These are phyloP conservation scores for Termitomyces heimii DNA, from an alignment of 768 basidiomycete genomes.

Conservation along the genomic window DNA sequence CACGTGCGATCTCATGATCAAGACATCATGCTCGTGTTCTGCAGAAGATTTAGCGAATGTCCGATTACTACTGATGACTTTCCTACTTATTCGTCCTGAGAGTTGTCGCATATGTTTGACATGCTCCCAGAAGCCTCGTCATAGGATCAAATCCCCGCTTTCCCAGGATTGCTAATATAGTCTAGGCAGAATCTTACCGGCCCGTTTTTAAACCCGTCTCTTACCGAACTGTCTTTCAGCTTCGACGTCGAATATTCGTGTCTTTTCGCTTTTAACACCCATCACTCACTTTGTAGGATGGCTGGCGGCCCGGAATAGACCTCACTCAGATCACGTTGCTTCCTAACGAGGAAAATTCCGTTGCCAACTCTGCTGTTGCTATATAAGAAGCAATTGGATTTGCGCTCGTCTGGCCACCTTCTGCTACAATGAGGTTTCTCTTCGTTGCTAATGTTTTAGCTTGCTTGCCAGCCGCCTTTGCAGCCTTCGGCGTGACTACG, in stretches of 20 bases:
- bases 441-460: conserved; percentile 17
- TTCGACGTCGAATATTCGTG: neutral
- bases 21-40: neutral
- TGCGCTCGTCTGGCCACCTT: neutral
- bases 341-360: conserved; percentile 10
- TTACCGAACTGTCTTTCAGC: neutral
- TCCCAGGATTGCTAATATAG: neutral
- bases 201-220: conserved; percentile 3
- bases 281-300: neutral
- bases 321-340: conserved; percentile 1
- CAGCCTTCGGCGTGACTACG: conserved; percentile 40
- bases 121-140: conserved; percentile 1
- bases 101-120: neutral
- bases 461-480: conserved; percentile 28
- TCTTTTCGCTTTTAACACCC: neutral
- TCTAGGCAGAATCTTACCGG: conserved; percentile 1
- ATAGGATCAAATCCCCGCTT: conserved; percentile 7
- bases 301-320: conserved; percentile 9
- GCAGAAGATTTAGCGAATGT: conserved; percentile 13
- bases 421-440: conserved; percentile 18
- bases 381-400: conserved; percentile 1
- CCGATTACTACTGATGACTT: neutral
- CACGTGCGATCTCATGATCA: conserved; percentile 9
- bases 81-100: neutral
- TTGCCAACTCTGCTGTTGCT: neutral